Evolutionary conservation across 2,329 filamentous ascomycete species (phyloP).

Genomic region (Diaporthe sp.): DNA sequence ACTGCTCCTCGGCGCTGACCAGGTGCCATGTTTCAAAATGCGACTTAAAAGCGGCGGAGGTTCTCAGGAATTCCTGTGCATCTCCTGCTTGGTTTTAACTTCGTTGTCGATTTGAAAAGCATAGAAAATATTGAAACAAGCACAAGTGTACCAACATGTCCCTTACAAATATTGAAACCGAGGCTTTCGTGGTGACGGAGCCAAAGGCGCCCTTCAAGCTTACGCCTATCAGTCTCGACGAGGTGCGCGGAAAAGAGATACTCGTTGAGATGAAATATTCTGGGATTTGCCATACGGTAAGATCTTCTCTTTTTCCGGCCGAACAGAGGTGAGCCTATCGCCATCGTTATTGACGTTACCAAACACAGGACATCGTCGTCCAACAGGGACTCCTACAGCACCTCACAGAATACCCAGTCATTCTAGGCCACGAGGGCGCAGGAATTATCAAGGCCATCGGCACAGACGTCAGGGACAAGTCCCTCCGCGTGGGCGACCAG

Average conservation of each 20-base stretch:
- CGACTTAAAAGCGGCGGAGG: conserved; percentile 13
- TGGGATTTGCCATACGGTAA: conserved; percentile 38
- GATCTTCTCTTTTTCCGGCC: not conserved
- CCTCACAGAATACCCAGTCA: conserved; percentile 46
- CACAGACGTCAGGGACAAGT: conserved; percentile 44
- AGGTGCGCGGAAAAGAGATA: conserved; percentile 37
- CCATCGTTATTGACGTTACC: not conserved
- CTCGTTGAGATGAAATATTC: conserved; percentile 41
- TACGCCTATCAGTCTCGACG: conserved; percentile 31
- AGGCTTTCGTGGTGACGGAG: conserved; percentile 34
- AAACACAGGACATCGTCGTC: conserved; percentile 47
- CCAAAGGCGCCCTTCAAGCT: conserved; percentile 39
- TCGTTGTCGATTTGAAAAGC: not conserved
- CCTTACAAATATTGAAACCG: conserved; percentile 35
- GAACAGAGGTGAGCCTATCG: not conserved
- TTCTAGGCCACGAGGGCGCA: conserved; percentile 48
- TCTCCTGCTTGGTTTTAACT: no score
- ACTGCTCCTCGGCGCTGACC: not conserved
- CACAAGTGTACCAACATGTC: conserved; percentile 6
- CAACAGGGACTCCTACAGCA: conserved; percentile 46
- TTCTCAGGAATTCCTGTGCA: not conserved
- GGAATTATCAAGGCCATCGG: conserved; percentile 50
- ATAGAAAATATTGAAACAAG: not conserved
- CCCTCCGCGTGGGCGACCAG: conserved; percentile 50
- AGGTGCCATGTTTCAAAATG: not conserved